Evolutionary conservation across 345 rosid species (phyloP), one percentile per base, ranked within the genome.

Genomic region (Kernera saxatilis): DNA sequence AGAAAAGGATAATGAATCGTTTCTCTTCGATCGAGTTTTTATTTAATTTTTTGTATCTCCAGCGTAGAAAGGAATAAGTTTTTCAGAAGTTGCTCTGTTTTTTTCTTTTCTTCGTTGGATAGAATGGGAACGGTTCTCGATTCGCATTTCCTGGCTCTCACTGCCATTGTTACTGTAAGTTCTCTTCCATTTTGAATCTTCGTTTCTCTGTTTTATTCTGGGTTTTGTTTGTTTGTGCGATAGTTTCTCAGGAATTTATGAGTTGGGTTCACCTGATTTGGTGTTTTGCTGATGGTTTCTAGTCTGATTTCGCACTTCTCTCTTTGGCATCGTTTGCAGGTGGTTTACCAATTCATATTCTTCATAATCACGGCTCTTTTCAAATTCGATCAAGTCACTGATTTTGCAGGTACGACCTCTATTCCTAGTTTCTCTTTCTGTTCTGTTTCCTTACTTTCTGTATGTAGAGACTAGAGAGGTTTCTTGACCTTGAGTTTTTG

Each of bases 311-410:
- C n/a, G n/a, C n/a, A n/a, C n/a, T n/a, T n/a, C n/a, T n/a, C 52
- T 18, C 8, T 11, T 7, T 64, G 3, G 5, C 23, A 32, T 62
- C 1, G 7, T 72, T 19, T 57, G 69, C 67, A 90, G 97, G 92
- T 85, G 77, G 86, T 79, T 41, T 93, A 88, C 53, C 97, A 93
- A 78, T 64, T 86, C 1, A 41, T 87, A 33, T 90, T 93, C 84
- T 93, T 88, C 45, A 50, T 88, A 53, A 76, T 93, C 87, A 86
- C 96, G 0, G 92, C 91, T 65, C 75, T 86, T 71, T 88, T 88
- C 82, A 90, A 86, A 81, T 72, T 86, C 64, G 93, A 93, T 81
- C 86, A 93, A 82, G 89, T 90, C 81, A 93, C 97, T 59, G 98
- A 90, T 78, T 93, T 93, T 77, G 97, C 96, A 10, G 97, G 98